These are phyloP conservation scores for Onygenales sp. DNA, from an alignment of 2,329 filamentous ascomycete species.

Conservation along the genomic window DNA sequence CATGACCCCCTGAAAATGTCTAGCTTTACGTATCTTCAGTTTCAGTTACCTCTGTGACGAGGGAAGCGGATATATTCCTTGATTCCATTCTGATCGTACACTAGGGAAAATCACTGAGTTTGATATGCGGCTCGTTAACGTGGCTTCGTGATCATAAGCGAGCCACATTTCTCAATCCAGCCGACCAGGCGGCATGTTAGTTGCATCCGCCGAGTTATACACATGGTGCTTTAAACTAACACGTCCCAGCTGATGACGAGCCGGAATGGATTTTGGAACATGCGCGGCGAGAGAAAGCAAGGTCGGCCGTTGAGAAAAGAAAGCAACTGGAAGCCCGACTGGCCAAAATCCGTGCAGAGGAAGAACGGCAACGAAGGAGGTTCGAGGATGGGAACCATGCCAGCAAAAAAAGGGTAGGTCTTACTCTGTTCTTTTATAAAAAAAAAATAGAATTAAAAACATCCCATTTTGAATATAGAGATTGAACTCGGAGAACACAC, in stretches of 20 bases:
- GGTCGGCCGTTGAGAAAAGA: slow-evolving; percentile 56
- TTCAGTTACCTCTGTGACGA: background rate
- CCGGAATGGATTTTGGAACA: slow-evolving; percentile 79
- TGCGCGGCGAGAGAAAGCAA: slow-evolving; percentile 57
- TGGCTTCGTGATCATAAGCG: slow-evolving; percentile 82
- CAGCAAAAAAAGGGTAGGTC: slow-evolving; percentile 36
- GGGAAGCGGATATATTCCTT: background rate
- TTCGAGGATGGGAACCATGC: slow-evolving; percentile 38
- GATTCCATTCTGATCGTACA: too few species aligned
- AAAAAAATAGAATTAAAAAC: background rate
- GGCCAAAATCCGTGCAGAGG: slow-evolving; percentile 50
- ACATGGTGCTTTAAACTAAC: background rate
- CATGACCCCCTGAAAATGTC: background rate
- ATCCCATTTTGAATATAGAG: slow-evolving; percentile 16
- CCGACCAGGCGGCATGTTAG: slow-evolving; percentile 26
- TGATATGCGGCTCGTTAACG: slow-evolving; percentile 80
- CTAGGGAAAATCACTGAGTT: slow-evolving; percentile 78
- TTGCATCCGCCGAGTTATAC: background rate
- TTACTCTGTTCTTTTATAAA: background rate
- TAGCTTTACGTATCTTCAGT: background rate
- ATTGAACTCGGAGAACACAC: slow-evolving; percentile 12
- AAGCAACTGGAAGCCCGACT: slow-evolving; percentile 67
- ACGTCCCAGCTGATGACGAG: slow-evolving; percentile 50
- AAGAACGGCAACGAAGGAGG: slow-evolving; percentile 50
- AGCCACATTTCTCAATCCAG: slow-evolving; percentile 44